These are phyloP conservation scores for Amanita jacksonii DNA, from an alignment of 768 basidiomycete species.

Conservation along the genomic window DNA sequence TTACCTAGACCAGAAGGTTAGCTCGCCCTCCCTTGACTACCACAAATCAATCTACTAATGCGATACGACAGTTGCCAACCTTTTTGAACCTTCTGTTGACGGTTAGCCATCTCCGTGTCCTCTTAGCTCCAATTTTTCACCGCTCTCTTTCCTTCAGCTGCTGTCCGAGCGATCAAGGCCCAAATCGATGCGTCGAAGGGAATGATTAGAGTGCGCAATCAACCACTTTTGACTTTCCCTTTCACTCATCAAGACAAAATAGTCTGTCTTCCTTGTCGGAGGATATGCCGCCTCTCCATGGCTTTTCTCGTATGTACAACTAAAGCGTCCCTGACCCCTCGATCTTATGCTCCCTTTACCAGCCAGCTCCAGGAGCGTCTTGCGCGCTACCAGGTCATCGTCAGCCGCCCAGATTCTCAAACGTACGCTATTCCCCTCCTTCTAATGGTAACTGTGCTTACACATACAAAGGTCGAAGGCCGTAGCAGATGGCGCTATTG, in stretches of 20 bases:
- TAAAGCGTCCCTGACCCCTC: neutral
- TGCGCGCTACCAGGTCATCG: constrained; percentile 40
- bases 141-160: constrained; percentile 29
- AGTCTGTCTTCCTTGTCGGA: constrained; percentile 81
- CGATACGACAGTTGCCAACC: constrained; percentile 45
- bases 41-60: constrained; percentile 14
- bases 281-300: constrained; percentile 80
- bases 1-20: constrained; percentile 23
- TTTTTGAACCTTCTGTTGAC: constrained; percentile 74
- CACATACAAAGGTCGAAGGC: constrained; percentile 58
- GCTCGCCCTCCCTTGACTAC: too few species aligned
- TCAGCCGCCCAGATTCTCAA: constrained; percentile 72
- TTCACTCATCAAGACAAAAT: neutral
- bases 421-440: constrained; percentile 37
- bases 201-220: constrained; percentile 46
- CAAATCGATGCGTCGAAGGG: constrained; percentile 65
- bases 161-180: constrained; percentile 54
- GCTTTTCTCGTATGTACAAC: constrained; percentile 42
- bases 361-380: constrained; percentile 66
- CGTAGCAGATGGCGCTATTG: constrained; percentile 75
- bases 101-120: constrained; percentile 18
- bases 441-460: neutral
- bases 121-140: neutral
- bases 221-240: constrained; percentile 2
- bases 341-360: neutral